Evolutionary conservation across 2,329 filamentous ascomycete genomes (phyloP).

Genomic region (Pseudogymnoascus sp.): DNA sequence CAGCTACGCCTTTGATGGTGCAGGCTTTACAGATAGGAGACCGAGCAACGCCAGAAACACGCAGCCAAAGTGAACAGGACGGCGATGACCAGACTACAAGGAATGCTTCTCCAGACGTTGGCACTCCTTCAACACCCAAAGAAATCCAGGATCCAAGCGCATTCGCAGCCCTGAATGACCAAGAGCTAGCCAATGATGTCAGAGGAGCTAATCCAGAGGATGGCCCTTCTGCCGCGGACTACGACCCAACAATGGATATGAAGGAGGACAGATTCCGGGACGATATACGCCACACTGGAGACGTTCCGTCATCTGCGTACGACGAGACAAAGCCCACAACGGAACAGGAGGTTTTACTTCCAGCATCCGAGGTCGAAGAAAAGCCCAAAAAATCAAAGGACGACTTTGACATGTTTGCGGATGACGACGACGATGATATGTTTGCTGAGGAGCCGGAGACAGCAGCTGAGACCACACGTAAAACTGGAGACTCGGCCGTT

Average conservation of each 20-base stretch:
- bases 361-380: slow-evolving; percentile 25
- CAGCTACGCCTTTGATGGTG: slow-evolving; percentile 63
- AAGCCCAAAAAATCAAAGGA: slow-evolving; percentile 42
- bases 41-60: slow-evolving; percentile 25
- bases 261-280: slow-evolving; percentile 69
- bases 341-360: slow-evolving; percentile 42
- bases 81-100: slow-evolving; percentile 16
- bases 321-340: slow-evolving; percentile 47
- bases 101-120: slow-evolving; percentile 27
- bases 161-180: slow-evolving; percentile 57
- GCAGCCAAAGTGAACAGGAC: slow-evolving; percentile 15
- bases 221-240: slow-evolving; percentile 84
- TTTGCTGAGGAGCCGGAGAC: slow-evolving; percentile 44
- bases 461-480: slow-evolving; percentile 29
- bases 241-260: slow-evolving; percentile 84
- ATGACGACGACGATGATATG: slow-evolving; percentile 62
- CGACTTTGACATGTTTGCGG: slow-evolving; percentile 83
- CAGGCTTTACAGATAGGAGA: slow-evolving; percentile 40
- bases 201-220: slow-evolving; percentile 42
- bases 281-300: slow-evolving; percentile 52
- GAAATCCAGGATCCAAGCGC: slow-evolving; percentile 27
- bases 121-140: slow-evolving; percentile 28
- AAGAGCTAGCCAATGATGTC: slow-evolving; percentile 53
- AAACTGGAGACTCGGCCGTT: slow-evolving; percentile 38
- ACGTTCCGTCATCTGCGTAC: slow-evolving; percentile 44